A percentile compares a stretch with the other conserved stretches of the same genome.
phyloP scores from a whole-genome alignment of 805 yeast species.

The Starmerella apis region DNA sequence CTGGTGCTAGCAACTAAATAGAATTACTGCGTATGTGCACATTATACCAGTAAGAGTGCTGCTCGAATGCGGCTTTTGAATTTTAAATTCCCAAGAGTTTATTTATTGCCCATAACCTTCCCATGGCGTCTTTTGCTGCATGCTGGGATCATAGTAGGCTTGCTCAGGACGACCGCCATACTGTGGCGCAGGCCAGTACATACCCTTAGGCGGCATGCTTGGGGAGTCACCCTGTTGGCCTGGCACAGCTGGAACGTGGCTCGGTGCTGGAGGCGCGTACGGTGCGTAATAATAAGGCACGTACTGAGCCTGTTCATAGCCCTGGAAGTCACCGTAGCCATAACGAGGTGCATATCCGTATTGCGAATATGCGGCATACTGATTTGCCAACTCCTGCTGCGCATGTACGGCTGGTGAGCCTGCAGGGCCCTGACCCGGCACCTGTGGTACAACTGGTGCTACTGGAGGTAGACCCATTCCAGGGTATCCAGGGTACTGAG shows the following conservation, averaged over 20 bases:
- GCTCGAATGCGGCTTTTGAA: background rate
- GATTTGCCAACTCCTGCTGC: conserved; percentile 11
- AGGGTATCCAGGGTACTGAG: conserved; percentile 10
- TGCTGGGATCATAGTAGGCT: conserved; percentile 15
- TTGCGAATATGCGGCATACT: conserved; percentile 15
- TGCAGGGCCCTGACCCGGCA: conserved; percentile 6
- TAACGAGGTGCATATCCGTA: conserved; percentile 7
- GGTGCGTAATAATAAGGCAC: conserved; percentile 13
- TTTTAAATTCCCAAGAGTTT: background rate
- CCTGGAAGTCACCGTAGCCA: conserved; percentile 10
- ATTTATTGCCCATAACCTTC: conserved; percentile 10
- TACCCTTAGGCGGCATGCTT: conserved; percentile 9
- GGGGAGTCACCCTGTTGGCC: conserved; percentile 13
- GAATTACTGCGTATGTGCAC: conserved; percentile 1
- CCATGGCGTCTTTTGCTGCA: conserved; percentile 11
- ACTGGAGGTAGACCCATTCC: conserved; percentile 8
- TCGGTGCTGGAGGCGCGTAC: conserved; percentile 11
- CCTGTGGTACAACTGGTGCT: conserved; percentile 7
- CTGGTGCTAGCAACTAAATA: background rate
- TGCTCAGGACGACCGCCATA: conserved; percentile 8
- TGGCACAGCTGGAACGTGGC: conserved; percentile 6
- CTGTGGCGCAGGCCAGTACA: conserved; percentile 10
- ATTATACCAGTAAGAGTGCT: background rate
- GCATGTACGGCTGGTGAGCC: conserved; percentile 13
- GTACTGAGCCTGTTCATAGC: conserved; percentile 12